Base-by-base conservation (phyloP, 163 green algal genomes). In the Volvox carteri region DNA sequence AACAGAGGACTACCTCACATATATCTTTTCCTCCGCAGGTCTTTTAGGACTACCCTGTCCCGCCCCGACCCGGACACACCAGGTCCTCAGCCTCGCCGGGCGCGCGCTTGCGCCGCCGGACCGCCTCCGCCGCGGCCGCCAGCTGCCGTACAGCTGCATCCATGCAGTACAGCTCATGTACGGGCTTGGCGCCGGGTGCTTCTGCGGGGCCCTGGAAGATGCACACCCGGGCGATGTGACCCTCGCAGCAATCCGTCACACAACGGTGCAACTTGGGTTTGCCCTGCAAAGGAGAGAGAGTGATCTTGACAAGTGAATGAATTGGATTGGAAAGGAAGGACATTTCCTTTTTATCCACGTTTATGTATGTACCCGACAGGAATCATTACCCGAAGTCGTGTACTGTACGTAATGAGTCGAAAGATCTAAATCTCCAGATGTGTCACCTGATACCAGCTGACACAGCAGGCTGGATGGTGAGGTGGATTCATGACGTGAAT, bases 201-300 rank as follows among this genome's bases (percentile, higher is more conserved):
- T 86, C 78, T 52, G 41, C n/a, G n/a, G n/a, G 56, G 18, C 42
- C 81, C 81, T 87, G 81, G 33, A 52, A 73, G 46, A 87, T 79
- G 65, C 54, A 72, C 39, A 87, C 81, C 2, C 65, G 65, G 67
- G 8, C 23, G 9, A 87, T 60, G 81, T 87, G 67, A 46, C 81
- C 81, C 33, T 72, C 67, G 81, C 81, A 87, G 46, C 46, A 60
- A 68, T 87, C 81, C 7, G 81, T 87, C 39, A 87, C 41, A 65
- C 81, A 87, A 44, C 81, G 81, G 67, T 87, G 81, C 81, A 79
- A 65, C 81, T 87, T 87, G 65, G 65, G 65, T 65, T 87, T 87
- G 65, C 67, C 67, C 81, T 87, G 81, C 16, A 3, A 6, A 41
- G 46, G 0, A 68, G 19, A 23, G 5, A 41, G 72, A 7, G 21